Evolutionary conservation across 2,329 filamentous ascomycete genomes (phyloP).

Genomic region (Myriangium duriaei): DNA sequence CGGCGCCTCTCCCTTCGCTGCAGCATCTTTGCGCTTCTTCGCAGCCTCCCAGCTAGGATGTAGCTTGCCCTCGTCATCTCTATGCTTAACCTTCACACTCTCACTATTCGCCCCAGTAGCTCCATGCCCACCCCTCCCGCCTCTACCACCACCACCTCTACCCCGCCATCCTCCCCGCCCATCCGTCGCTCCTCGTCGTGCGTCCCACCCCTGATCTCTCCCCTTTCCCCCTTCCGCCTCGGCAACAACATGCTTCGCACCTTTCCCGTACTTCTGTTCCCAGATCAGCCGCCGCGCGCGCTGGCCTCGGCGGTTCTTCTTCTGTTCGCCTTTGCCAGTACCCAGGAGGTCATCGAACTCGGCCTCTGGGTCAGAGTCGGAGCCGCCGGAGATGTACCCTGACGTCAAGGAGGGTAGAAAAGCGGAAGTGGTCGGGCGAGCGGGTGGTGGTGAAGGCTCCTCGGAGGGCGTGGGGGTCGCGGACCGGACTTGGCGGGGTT

Average conservation of each 20-base stretch:
- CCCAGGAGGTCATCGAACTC: conserved; percentile 38
- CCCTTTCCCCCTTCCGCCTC: background rate
- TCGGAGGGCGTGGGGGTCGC: conserved; percentile 16
- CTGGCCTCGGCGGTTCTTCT: conserved; percentile 67
- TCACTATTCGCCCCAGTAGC: background rate
- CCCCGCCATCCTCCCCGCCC: background rate
- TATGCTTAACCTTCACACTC: conserved; percentile 12
- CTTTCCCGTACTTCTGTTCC: conserved; percentile 65
- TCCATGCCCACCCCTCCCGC: conserved; percentile 5
- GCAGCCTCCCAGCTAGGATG: conserved; percentile 56
- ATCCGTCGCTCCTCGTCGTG: conserved; percentile 39
- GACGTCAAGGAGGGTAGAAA: conserved; percentile 67
- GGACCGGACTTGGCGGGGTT: conserved; percentile 4
- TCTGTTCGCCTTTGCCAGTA: conserved; percentile 37
- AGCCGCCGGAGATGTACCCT: conserved; percentile 67
- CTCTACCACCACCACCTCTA: conserved; percentile 7
- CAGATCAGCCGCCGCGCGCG: conserved; percentile 65
- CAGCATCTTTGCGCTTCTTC: conserved; percentile 45
- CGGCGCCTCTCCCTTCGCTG: conserved; percentile 29
- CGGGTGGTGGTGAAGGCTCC: conserved; percentile 24
- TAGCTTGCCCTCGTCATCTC: conserved; percentile 40
- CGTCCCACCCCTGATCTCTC: conserved; percentile 43
- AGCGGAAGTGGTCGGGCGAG: conserved; percentile 34
- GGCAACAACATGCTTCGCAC: conserved; percentile 36
- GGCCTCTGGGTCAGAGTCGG: conserved; percentile 59